Evolutionary conservation across 352 stramenopile species (phyloP).

Genomic region (Aphanomyces cochlioides): DNA sequence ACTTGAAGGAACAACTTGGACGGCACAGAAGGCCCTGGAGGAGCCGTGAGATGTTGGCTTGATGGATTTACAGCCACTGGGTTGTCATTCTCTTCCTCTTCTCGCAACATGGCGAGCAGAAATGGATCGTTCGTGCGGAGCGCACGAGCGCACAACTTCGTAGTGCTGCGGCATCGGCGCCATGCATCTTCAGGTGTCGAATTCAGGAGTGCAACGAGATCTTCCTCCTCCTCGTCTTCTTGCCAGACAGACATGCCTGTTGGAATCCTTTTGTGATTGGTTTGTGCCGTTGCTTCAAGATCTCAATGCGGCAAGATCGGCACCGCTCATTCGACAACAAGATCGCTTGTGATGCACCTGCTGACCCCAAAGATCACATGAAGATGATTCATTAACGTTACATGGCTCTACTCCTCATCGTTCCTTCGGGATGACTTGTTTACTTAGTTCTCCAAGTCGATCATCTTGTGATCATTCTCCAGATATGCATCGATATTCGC

Average conservation of each 20-base stretch:
- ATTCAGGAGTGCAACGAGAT: slow-evolving; percentile 4
- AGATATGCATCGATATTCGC: slow-evolving; percentile 46
- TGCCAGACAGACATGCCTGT: too few species aligned
- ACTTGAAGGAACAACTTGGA: too few species aligned
- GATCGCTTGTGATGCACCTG: too few species aligned
- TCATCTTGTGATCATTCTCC: slow-evolving; percentile 39
- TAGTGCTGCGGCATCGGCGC: neutral
- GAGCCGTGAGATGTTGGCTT: neutral
- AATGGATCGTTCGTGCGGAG: neutral
- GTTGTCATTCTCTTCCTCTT: neutral
- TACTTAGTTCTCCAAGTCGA: neutral
- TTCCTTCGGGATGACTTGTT: too few species aligned
- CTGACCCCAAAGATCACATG: too few species aligned
- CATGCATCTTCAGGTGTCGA: neutral
- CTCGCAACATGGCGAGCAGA: slow-evolving; percentile 10
- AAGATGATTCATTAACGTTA: too few species aligned
- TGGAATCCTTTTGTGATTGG: too few species aligned
- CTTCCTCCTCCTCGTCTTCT: neutral
- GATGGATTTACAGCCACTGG: neutral
- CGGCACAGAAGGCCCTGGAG: neutral
- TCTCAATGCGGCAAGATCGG: neutral
- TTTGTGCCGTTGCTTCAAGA: too few species aligned
- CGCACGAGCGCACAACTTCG: neutral
- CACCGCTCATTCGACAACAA: too few species aligned
- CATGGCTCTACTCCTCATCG: too few species aligned